Conservation (phyloP, 148 eudicot species). For the Diospyros lotus region DNA sequence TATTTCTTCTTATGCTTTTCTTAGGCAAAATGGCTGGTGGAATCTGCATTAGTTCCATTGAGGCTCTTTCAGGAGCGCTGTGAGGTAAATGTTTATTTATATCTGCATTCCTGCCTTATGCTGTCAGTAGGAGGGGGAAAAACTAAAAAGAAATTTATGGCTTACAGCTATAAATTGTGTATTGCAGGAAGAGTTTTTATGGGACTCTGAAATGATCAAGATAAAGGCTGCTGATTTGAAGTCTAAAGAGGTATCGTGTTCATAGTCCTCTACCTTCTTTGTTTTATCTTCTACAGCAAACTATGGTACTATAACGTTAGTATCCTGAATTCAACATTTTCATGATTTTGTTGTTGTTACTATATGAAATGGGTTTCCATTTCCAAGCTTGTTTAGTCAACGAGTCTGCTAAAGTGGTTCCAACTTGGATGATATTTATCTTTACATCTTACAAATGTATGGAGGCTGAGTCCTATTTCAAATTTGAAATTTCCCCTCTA, state of each 20-base stretch:
- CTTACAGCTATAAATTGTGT: background rate
- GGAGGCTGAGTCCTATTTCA: background rate
- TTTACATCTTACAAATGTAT: background rate
- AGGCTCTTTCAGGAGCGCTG: conserved; percentile 96
- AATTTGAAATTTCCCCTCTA: background rate
- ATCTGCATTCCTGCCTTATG: conserved; percentile 10
- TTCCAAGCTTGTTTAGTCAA: no score
- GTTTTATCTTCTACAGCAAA: background rate
- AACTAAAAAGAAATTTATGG: background rate
- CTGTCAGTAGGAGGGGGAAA: background rate
- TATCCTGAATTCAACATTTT: no score
- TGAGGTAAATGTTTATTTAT: conserved; percentile 46
- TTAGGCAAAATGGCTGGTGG: conserved; percentile 98
- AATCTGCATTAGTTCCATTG: conserved; percentile 72
- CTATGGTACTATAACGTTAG: no score
- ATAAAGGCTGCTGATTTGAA: conserved; percentile 95
- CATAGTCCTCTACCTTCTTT: background rate
- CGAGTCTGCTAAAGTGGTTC: no score
- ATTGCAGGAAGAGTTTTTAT: conserved; percentile 86
- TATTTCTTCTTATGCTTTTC: conserved; percentile 15
- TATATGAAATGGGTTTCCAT: no score
- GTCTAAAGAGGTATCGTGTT: conserved; percentile 79
- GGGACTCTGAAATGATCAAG: conserved; percentile 96
- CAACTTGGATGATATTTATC: background rate
- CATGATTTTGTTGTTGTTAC: no score